phyloP scores from a whole-genome alignment of 495 filamentous ascomycete genomes.

The Aspergillus affinis region DNA sequence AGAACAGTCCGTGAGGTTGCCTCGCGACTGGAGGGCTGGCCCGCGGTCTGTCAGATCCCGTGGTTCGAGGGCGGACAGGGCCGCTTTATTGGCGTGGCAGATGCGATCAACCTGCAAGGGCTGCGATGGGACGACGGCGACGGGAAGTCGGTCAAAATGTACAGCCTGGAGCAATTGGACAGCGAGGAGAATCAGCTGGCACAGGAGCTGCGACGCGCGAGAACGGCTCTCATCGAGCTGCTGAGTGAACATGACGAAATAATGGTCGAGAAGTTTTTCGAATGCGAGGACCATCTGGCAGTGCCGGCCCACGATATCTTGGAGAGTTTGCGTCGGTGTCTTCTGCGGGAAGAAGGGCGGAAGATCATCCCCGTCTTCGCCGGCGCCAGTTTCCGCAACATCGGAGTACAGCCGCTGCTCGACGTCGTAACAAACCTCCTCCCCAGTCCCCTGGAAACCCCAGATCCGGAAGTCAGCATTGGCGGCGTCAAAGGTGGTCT shows the following conservation, averaged over 20 bases:
- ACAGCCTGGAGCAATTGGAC: conserved; percentile 51
- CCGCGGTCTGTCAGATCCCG: conserved; percentile 90
- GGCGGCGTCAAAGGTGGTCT: conserved; percentile 52
- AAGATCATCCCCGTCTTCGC: conserved; percentile 84
- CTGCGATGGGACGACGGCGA: conserved; percentile 60
- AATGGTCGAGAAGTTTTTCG: conserved; percentile 81
- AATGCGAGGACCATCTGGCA: conserved; percentile 66
- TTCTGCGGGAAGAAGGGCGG: conserved; percentile 50
- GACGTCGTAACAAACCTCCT: conserved; percentile 86
- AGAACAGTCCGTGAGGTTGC: conserved; percentile 84
- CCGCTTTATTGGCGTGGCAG: conserved; percentile 75
- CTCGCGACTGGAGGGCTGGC: conserved; percentile 74
- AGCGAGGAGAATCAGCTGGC: conserved; percentile 54
- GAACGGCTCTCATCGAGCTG: conserved; percentile 74
- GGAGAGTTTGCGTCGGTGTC: conserved; percentile 68
- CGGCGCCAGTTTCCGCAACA: conserved; percentile 89
- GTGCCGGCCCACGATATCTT: conserved; percentile 67
- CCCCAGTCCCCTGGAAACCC: conserved; percentile 76
- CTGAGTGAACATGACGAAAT: conserved; percentile 84
- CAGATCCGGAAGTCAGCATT: conserved; percentile 74
- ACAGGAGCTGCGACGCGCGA: conserved; percentile 72
- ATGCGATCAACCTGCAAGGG: conserved; percentile 65
- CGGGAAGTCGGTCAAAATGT: conserved; percentile 59
- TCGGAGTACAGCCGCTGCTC: conserved; percentile 89
- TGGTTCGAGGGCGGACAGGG: conserved; percentile 80